These are phyloP conservation scores for Serendipita vermifera DNA, from an alignment of 768 basidiomycete species.

Conservation along the genomic window DNA sequence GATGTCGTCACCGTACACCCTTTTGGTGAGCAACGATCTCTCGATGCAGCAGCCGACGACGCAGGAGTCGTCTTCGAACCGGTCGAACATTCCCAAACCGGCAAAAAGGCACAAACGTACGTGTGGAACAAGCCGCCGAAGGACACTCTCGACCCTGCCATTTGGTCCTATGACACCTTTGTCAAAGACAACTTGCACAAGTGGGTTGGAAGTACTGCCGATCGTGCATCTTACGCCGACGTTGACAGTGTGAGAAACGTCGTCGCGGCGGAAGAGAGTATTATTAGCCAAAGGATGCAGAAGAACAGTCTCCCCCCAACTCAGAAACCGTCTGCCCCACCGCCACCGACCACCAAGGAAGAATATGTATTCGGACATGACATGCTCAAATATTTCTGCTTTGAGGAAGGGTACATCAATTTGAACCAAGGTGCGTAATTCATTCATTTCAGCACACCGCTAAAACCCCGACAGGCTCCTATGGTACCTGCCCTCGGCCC, in stretches of 20 bases:
- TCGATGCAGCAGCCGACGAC: constrained; percentile 21
- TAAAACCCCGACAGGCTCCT: constrained; percentile 20
- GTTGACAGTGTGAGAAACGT: constrained; percentile 32
- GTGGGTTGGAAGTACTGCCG: constrained; percentile 45
- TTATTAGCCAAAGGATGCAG: not conserved
- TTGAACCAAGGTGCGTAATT: constrained; percentile 25
- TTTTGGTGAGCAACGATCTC: constrained; percentile 31
- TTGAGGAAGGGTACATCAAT: constrained; percentile 24
- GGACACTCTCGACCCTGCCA: constrained; percentile 34
- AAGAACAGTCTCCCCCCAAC: not conserved
- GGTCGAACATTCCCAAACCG: constrained; percentile 27
- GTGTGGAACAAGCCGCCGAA: constrained; percentile 39
- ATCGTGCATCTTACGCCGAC: constrained; percentile 34
- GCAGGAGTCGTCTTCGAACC: constrained; percentile 34
- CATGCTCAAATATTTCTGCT: constrained; percentile 25
- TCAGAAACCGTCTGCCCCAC: not conserved
- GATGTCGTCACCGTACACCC: constrained; percentile 41
- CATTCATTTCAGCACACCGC: not conserved
- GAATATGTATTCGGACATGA: constrained; percentile 21
- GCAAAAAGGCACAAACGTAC: constrained; percentile 61
- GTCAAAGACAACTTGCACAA: constrained; percentile 61
- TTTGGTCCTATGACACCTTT: constrained; percentile 81
- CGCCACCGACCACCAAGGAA: not conserved
- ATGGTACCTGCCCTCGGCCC: constrained; percentile 24
- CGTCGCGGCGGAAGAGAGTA: too few relatives aligned